Base-by-base conservation (phyloP, 202 grass and related monocot genomes). In the Schoenoplectus triqueter region DNA sequence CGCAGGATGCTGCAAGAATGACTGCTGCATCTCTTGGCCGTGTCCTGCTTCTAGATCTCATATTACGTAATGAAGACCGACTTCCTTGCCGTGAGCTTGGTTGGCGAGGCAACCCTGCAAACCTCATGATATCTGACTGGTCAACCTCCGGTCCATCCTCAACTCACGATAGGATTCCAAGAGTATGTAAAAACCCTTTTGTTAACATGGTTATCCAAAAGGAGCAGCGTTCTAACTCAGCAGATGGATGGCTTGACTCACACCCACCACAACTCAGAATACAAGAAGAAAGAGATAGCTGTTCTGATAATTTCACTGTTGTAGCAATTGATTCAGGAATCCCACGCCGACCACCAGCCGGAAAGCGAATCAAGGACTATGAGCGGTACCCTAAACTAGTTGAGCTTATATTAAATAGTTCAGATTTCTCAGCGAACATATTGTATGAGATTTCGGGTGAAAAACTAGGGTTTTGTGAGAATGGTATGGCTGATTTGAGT, bases 51-150 rank as follows among this genome's bases (percentile, higher is more conserved):
- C 79, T 98, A 45, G 95, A 98, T 70, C 88, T 98, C 71, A 90
- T 98, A 89, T 89, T 98, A 60, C 64, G 91, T 68, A 95, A 93
- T 66, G 91, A 95, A 89, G 95, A 95, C 80, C 89, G 93, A 20
- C 92, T 97, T 60, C 92, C 95, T 85, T 97, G 92, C 64, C 91
- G 72, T 67, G 92, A 97, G 51, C 95, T 97, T 59, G 90, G 92
- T 20, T 97, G 95, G 95, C 95, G 92, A 73, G 95, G 95, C 52
- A 97, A 97, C 87, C 89, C 88, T 70, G 89, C 91, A 78, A 97
- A 97, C 62, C 77, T 97, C 17, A 91, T 97, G 88, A 87, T 95
- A 87, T 86, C 89, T 71, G 87, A 92, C 87, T 88, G 17, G 73
- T 75, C 60, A 54, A 80, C 69, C 3, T 87, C 66, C 64, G 14